Conservation (phyloP, 805 yeast species). For the Cyberlindnera subsufficiens region DNA sequence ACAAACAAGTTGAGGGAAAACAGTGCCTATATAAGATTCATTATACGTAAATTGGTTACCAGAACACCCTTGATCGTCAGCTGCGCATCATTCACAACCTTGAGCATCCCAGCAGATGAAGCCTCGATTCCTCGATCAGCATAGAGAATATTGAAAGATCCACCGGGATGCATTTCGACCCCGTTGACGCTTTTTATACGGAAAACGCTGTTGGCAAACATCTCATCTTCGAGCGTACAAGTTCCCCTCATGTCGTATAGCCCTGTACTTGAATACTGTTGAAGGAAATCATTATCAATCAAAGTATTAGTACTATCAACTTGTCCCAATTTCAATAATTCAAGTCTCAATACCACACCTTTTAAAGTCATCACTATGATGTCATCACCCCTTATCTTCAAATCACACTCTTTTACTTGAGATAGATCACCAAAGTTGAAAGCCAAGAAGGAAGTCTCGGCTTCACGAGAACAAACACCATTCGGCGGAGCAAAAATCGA, state of each 20-base stretch:
- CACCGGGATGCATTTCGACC: slow-evolving; percentile 4
- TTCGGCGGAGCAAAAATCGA: slow-evolving; percentile 1
- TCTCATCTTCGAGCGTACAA: slow-evolving; percentile 9
- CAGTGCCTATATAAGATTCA: neutral
- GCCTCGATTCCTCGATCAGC: neutral
- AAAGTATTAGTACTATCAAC: slow-evolving; percentile 27
- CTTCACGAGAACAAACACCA: slow-evolving; percentile 9
- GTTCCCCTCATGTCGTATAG: slow-evolving; percentile 5
- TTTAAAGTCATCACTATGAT: neutral
- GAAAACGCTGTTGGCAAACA: slow-evolving; percentile 13
- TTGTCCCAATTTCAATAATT: slow-evolving; percentile 33
- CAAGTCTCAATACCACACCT: slow-evolving; percentile 31
- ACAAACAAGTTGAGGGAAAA: too few species aligned
- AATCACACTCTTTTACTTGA: neutral
- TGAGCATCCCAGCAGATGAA: slow-evolving; percentile 1
- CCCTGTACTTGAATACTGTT: neutral
- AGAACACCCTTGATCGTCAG: slow-evolving; percentile 8
- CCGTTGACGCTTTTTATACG: slow-evolving; percentile 20
- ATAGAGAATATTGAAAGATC: neutral
- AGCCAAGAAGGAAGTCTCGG: slow-evolving; percentile 7
- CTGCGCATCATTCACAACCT: slow-evolving; percentile 2
- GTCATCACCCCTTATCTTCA: slow-evolving; percentile 1
- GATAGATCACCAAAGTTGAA: slow-evolving; percentile 12
- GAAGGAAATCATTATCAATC: neutral
- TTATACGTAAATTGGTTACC: slow-evolving; percentile 10